Evolutionary conservation across 306 rosid genomes (phyloP).

Genomic region (Delonix regia): DNA sequence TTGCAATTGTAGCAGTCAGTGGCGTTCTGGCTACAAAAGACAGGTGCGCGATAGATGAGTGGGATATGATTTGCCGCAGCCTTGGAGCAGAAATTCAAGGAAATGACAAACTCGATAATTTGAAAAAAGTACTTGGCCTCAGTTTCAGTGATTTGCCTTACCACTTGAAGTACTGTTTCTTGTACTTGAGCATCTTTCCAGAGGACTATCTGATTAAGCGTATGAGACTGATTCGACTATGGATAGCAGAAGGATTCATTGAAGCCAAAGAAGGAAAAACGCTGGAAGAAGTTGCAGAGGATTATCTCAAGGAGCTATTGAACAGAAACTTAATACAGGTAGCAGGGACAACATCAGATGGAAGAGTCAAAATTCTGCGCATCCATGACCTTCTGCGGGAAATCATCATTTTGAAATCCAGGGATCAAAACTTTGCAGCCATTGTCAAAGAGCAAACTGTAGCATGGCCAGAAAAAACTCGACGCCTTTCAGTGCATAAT

Average conservation of each 20-base stretch:
- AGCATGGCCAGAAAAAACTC: constrained; percentile 48
- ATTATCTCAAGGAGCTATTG: constrained; percentile 53
- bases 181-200: constrained; percentile 54
- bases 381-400: constrained; percentile 63
- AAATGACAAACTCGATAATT: constrained; percentile 40
- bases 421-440: constrained; percentile 56
- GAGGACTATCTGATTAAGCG: constrained; percentile 45
- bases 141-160: constrained; percentile 53
- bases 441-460: constrained; percentile 44
- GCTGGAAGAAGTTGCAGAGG: constrained; percentile 52
- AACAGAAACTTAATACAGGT: constrained; percentile 57
- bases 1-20: constrained; percentile 65
- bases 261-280: constrained; percentile 52
- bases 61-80: constrained; percentile 44
- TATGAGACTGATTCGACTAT: constrained; percentile 51
- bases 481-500: constrained; percentile 53
- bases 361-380: constrained; percentile 44
- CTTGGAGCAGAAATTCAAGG: constrained; percentile 51
- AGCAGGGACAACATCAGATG: constrained; percentile 43
- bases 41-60: constrained; percentile 49
- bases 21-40: constrained; percentile 59
- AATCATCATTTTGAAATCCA: constrained; percentile 52
- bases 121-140: constrained; percentile 47
- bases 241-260: constrained; percentile 58
- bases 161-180: constrained; percentile 49